Evolutionary conservation across 78 protist genomes (phyloP).

Genomic region (Carpediemonas membranifera): DNA sequence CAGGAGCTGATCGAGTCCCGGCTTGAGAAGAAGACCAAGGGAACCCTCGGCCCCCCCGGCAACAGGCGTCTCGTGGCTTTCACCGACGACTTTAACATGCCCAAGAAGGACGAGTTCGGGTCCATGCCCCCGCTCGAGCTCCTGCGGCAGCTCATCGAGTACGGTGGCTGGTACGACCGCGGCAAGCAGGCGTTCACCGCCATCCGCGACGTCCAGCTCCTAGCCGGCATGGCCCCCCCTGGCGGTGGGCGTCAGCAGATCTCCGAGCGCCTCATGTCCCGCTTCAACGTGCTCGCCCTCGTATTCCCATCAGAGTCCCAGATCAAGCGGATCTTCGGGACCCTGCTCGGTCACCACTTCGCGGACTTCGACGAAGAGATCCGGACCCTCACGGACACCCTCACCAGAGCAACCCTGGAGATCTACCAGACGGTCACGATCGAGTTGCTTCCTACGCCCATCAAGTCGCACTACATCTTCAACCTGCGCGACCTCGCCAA

Average conservation of each 20-base stretch:
- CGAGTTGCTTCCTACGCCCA: slow-evolving; percentile 51
- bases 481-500: slow-evolving; percentile 53
- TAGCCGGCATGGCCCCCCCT: slow-evolving; percentile 63
- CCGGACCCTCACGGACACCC: slow-evolving; percentile 12
- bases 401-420: slow-evolving; percentile 38
- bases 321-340: slow-evolving; percentile 44
- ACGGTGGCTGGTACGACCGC: slow-evolving; percentile 68
- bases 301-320: slow-evolving; percentile 37
- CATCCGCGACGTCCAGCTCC: slow-evolving; percentile 49
- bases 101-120: slow-evolving; percentile 58
- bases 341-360: slow-evolving; percentile 21
- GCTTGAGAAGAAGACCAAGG: slow-evolving; percentile 50
- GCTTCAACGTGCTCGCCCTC: slow-evolving; percentile 46
- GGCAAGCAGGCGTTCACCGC: slow-evolving; percentile 10
- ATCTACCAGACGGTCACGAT: slow-evolving; percentile 20
- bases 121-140: slow-evolving; percentile 71
- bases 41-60: slow-evolving; percentile 34
- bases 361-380: slow-evolving; percentile 43
- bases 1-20: slow-evolving; percentile 54
- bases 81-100: slow-evolving; percentile 75
- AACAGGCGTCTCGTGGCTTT: slow-evolving; percentile 39
- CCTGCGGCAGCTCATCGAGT: slow-evolving; percentile 58
- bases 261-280: slow-evolving; percentile 30
- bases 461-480: slow-evolving; percentile 56
- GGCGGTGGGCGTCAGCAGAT: slow-evolving; percentile 56